Evolutionary conservation across 768 basidiomycete genomes (phyloP).

Genomic region (Collybia sp.): DNA sequence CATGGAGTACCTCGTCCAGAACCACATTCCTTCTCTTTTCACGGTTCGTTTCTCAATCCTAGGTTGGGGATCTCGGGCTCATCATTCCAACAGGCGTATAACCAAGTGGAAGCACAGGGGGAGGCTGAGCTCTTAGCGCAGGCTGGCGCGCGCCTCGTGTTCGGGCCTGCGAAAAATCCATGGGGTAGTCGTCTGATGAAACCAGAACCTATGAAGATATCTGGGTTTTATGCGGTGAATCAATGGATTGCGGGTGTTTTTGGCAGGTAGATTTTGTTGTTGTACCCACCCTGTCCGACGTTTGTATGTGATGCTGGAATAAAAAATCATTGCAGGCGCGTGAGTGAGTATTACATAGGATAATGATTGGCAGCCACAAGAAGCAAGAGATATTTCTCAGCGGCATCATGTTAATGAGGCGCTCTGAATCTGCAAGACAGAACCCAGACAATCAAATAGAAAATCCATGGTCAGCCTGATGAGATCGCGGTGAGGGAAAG

Average conservation of each 20-base stretch:
- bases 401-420: too few species aligned
- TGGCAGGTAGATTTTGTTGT: background rate
- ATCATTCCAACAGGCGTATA: slow-evolving; percentile 21
- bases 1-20: slow-evolving; percentile 17
- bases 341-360: too few species aligned
- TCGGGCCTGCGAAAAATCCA: slow-evolving; percentile 19
- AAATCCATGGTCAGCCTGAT: too few species aligned
- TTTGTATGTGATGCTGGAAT: too few species aligned
- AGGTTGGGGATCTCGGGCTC: background rate
- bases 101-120: slow-evolving; percentile 20
- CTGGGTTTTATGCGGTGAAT: slow-evolving; percentile 28
- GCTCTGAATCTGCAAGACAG: too few species aligned
- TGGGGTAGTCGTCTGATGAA: slow-evolving; percentile 26
- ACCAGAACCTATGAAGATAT: slow-evolving; percentile 22
- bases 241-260: slow-evolving; percentile 32
- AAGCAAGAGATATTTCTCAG: too few species aligned
- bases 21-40: slow-evolving; percentile 24
- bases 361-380: too few species aligned
- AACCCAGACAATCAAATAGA: too few species aligned
- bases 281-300: too few species aligned
- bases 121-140: slow-evolving; percentile 18
- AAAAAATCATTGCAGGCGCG: too few species aligned
- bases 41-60: slow-evolving; percentile 17
- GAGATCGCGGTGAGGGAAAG: too few species aligned
- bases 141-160: slow-evolving; percentile 18